A percentile compares a stretch with the other conserved stretches of the same genome.
These are phyloP conservation scores for Tuctoria greenei DNA, from an alignment of 176 grass and related monocot genomes.

Conservation along the genomic window DNA sequence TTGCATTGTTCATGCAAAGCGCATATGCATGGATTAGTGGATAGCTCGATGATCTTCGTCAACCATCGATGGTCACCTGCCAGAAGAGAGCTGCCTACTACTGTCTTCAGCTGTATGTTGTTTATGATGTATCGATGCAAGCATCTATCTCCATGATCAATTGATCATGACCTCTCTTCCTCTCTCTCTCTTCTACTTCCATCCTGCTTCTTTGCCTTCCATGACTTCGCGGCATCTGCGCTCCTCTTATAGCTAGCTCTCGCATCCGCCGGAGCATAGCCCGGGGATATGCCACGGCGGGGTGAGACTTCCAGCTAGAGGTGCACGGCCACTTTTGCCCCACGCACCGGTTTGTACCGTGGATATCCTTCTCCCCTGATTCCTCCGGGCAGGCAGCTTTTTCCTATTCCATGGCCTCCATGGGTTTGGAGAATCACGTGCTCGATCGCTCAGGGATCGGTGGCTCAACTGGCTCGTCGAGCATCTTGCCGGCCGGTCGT, in stretches of 20 bases:
- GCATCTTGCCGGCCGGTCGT: neutral
- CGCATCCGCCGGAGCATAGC: neutral
- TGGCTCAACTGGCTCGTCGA: neutral
- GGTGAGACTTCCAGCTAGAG: conserved; percentile 10
- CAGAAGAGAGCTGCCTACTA: conserved; percentile 59
- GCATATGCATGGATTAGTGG: too few relatives aligned
- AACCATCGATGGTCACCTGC: conserved; percentile 38
- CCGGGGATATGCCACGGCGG: neutral
- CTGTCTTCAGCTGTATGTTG: conserved; percentile 29
- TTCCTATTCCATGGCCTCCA: conserved; percentile 34
- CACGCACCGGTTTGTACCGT: conserved; percentile 58
- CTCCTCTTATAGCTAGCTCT: conserved; percentile 27
- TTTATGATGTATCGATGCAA: too few relatives aligned
- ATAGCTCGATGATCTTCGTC: too few relatives aligned
- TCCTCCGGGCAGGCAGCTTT: conserved; percentile 23
- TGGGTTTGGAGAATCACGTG: conserved; percentile 16
- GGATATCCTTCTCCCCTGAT: conserved; percentile 46
- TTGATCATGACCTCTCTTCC: too few relatives aligned
- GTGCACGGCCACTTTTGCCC: neutral
- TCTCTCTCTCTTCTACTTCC: neutral
- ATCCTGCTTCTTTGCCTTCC: neutral
- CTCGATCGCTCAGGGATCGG: neutral
- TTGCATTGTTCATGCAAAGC: too few relatives aligned
- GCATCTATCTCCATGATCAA: too few relatives aligned
- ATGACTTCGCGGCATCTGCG: neutral